Evolutionary conservation across 371 early-diverging fungal species (phyloP).

Genomic region (Parasitella parasitica): DNA sequence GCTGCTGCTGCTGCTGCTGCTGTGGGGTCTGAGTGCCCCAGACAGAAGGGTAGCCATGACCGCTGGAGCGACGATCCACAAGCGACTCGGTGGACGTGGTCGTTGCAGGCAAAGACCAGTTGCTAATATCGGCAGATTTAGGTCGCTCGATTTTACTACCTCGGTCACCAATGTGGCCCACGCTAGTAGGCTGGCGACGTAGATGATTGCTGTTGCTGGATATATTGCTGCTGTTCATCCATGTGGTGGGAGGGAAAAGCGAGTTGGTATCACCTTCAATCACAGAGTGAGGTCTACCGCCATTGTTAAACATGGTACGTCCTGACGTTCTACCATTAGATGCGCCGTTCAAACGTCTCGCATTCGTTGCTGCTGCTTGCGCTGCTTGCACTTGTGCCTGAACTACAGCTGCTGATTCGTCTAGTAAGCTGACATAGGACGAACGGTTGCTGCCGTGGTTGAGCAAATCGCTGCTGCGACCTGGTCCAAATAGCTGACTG

Average conservation of each 20-base stretch:
- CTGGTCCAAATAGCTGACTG: constrained; percentile 43
- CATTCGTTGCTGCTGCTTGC: background rate
- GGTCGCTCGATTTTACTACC: constrained; percentile 38
- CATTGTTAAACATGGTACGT: constrained; percentile 20
- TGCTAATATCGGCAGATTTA: constrained; percentile 63
- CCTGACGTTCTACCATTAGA: constrained; percentile 15
- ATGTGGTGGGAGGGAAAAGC: constrained; percentile 14
- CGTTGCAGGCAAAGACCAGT: constrained; percentile 54
- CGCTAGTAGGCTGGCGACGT: constrained; percentile 7
- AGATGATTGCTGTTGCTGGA: background rate
- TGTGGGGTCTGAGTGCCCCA: constrained; percentile 24
- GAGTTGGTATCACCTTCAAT: constrained; percentile 29
- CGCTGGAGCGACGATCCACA: constrained; percentile 25
- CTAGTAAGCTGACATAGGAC: constrained; percentile 11
- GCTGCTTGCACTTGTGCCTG: background rate
- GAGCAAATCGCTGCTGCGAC: constrained; percentile 12
- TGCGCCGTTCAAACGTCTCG: constrained; percentile 5
- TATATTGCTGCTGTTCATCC: constrained; percentile 6
- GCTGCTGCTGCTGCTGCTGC: background rate
- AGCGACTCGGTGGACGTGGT: constrained; percentile 11
- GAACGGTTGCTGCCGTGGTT: background rate
- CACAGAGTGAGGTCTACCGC: constrained; percentile 33
- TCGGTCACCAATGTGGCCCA: constrained; percentile 33
- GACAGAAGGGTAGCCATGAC: constrained; percentile 43
- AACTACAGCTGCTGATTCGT: constrained; percentile 3